phyloP scores from a whole-genome alignment of 805 yeast genomes.

The Yarrowia keelungensis region DNA sequence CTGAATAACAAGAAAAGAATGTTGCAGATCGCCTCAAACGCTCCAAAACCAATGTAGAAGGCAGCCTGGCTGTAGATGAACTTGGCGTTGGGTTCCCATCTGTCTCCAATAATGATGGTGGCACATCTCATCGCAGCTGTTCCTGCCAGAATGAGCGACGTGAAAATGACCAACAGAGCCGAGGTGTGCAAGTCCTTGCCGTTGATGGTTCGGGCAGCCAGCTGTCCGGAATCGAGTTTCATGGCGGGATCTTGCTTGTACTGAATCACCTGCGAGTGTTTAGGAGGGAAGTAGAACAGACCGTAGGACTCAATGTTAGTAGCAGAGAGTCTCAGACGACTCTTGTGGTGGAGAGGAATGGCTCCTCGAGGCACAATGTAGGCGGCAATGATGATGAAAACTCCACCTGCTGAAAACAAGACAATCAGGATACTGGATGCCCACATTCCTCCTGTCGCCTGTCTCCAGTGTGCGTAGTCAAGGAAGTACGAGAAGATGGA shows the following conservation, averaged over 20 bases:
- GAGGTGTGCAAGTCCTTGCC: conserved; percentile 53
- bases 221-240: conserved; percentile 50
- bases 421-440: conserved; percentile 58
- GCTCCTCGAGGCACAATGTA: conserved; percentile 63
- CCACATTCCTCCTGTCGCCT: conserved; percentile 62
- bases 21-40: conserved; percentile 64
- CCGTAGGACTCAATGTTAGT: conserved; percentile 76
- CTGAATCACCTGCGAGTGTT: conserved; percentile 53
- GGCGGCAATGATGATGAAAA: conserved; percentile 58
- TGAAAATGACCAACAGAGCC: conserved; percentile 49
- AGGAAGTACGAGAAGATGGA: conserved; percentile 66
- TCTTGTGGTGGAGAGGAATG: conserved; percentile 45
- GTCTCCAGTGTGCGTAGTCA: conserved; percentile 54
- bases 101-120: conserved; percentile 45
- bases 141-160: conserved; percentile 44
- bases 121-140: conserved; percentile 49
- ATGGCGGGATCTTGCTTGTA: conserved; percentile 55
- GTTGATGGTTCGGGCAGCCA: conserved; percentile 51
- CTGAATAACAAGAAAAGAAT: conserved; percentile 66
- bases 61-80: conserved; percentile 59
- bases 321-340: conserved; percentile 60
- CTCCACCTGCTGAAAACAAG: conserved; percentile 62
- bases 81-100: conserved; percentile 39
- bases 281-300: conserved; percentile 59
- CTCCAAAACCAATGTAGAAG: conserved; percentile 74